Evolutionary conservation across 768 basidiomycete genomes (phyloP).

Genomic region (Fomitopsis serialis): DNA sequence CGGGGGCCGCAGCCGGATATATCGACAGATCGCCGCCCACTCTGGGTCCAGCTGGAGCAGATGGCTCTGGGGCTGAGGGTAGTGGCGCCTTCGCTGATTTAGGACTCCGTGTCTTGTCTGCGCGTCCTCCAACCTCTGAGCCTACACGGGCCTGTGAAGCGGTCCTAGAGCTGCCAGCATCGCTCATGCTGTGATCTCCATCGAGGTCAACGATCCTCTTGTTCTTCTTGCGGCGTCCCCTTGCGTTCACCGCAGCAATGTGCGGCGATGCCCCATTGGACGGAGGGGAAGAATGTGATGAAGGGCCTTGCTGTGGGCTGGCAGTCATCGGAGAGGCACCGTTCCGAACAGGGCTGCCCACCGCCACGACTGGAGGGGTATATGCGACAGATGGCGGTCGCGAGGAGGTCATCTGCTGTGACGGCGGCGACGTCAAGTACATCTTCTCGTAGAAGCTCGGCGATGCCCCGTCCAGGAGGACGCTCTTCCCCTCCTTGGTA

Average conservation of each 20-base stretch:
- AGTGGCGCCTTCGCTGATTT: constrained; percentile 7
- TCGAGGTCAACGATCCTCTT: constrained; percentile 81
- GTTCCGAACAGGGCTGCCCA: constrained; percentile 31
- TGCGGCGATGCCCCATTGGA: constrained; percentile 43
- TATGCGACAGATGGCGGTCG: constrained; percentile 43
- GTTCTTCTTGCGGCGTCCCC: constrained; percentile 51
- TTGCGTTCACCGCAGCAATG: constrained; percentile 33
- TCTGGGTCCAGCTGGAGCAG: background rate
- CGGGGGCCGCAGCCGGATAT: constrained; percentile 16
- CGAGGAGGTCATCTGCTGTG: constrained; percentile 47
- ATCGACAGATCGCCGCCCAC: background rate
- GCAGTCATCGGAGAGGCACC: constrained; percentile 4
- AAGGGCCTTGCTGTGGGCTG: constrained; percentile 14
- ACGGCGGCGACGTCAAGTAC: constrained; percentile 42
- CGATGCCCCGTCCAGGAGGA: constrained; percentile 68
- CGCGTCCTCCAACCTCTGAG: constrained; percentile 1
- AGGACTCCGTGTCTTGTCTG: constrained; percentile 11
- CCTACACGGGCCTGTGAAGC: constrained; percentile 13
- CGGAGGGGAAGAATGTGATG: constrained; percentile 29
- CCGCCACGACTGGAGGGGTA: constrained; percentile 59
- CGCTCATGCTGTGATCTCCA: constrained; percentile 35
- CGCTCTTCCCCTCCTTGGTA: constrained; percentile 72
- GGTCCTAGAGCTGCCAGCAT: constrained; percentile 20
- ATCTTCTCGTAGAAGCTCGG: constrained; percentile 72
- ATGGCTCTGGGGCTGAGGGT: background rate